These are phyloP conservation scores for Penicillium crystallinum DNA, from an alignment of 495 filamentous ascomycete species.

Conservation along the genomic window DNA sequence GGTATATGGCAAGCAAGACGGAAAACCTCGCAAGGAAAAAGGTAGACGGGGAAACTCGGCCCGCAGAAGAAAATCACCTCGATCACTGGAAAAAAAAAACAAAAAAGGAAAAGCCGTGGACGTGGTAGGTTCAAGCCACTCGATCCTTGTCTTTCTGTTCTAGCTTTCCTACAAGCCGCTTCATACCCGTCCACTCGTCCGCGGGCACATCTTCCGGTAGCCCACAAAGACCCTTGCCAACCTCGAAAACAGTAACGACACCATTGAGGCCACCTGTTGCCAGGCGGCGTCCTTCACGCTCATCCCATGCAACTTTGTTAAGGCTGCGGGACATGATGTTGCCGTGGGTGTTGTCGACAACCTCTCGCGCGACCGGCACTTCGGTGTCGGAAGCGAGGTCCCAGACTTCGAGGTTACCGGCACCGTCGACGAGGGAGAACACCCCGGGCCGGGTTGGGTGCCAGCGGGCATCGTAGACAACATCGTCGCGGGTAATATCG, in stretches of 20 bases:
- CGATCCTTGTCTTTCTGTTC: conserved; percentile 45
- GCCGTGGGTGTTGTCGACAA: conserved; percentile 44
- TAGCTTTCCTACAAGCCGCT: conserved; percentile 70
- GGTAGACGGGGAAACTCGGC: conserved; percentile 7
- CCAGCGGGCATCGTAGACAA: conserved; percentile 95
- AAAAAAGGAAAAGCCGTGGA: background rate
- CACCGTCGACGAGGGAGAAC: conserved; percentile 89
- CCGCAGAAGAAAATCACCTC: conserved; percentile 6
- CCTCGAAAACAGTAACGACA: conserved; percentile 86
- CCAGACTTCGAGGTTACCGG: conserved; percentile 91
- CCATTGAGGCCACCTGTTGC: conserved; percentile 90
- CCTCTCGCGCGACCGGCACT: conserved; percentile 66
- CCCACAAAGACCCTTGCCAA: conserved; percentile 77
- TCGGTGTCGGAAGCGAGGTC: conserved; percentile 89
- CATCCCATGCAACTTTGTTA: conserved; percentile 92
- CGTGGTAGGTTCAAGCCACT: conserved; percentile 18
- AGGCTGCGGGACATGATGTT: conserved; percentile 65
- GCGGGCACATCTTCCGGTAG: conserved; percentile 64
- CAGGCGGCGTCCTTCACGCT: conserved; percentile 74
- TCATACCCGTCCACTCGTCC: conserved; percentile 89
- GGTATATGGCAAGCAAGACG: conserved; percentile 29
- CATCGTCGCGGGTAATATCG: conserved; percentile 86
- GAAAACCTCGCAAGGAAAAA: conserved; percentile 7
- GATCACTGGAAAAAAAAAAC: conserved; percentile 5
- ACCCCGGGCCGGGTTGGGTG: conserved; percentile 86